These are phyloP conservation scores for Hypomyces rosellus DNA, from an alignment of 2,329 filamentous ascomycete species.

Conservation along the genomic window DNA sequence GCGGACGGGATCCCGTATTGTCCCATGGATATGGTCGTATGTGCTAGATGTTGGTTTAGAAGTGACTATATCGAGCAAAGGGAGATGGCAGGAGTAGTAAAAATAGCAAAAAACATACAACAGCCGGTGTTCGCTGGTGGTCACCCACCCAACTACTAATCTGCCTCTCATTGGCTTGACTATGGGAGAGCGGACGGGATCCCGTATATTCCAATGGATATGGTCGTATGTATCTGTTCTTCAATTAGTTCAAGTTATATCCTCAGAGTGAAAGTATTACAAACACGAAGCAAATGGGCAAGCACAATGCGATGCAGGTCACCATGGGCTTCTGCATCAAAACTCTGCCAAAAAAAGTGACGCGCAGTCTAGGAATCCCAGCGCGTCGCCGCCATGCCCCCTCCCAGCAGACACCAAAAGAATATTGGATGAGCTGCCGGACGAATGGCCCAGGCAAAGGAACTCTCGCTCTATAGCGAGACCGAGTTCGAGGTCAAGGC, in stretches of 20 bases:
- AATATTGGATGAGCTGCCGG: not conserved
- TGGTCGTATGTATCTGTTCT: not conserved
- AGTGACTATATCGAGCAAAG: too few relatives aligned
- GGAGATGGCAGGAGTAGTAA: too few relatives aligned
- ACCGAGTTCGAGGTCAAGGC: slow-evolving; percentile 51
- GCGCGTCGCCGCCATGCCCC: not conserved
- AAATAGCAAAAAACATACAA: not conserved
- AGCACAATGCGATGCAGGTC: too few relatives aligned
- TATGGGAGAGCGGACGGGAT: not conserved
- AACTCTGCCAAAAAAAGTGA: too few relatives aligned
- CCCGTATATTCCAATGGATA: not conserved
- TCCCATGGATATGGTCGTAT: too few relatives aligned
- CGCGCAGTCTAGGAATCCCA: not conserved
- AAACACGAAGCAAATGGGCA: too few relatives aligned
- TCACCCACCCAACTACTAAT: not conserved
- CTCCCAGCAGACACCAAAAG: too few relatives aligned
- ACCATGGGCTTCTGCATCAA: too few relatives aligned
- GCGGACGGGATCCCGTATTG: too few relatives aligned
- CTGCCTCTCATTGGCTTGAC: not conserved
- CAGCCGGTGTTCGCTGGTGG: not conserved
- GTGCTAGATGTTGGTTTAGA: too few relatives aligned
- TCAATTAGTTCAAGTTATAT: too few relatives aligned
- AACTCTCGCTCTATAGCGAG: slow-evolving; percentile 47
- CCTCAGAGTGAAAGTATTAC: too few relatives aligned
- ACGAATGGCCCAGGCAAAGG: slow-evolving; percentile 21